Conservation (phyloP, 176 grass and related monocot species). For the Cenchrus americanus region DNA sequence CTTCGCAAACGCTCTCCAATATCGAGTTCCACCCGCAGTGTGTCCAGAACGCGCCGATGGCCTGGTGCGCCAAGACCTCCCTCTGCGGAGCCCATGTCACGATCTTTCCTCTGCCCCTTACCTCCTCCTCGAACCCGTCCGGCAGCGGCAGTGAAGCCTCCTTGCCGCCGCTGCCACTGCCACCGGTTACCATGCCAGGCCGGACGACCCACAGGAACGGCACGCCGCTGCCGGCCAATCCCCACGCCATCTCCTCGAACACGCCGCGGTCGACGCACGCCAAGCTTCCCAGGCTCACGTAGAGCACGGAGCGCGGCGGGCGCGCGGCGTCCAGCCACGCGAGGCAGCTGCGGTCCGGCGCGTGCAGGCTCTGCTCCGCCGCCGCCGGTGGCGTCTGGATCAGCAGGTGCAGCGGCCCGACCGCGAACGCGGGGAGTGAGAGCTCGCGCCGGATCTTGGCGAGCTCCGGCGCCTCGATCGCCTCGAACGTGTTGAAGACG, state of each 20-base stretch:
- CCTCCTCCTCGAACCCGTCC: neutral
- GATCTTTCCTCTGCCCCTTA: neutral
- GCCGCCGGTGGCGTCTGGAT: neutral
- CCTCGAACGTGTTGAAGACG: constrained; percentile 35
- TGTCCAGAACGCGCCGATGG: constrained; percentile 37
- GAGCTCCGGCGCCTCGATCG: constrained; percentile 19
- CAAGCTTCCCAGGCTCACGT: constrained; percentile 22
- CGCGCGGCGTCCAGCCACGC: constrained; percentile 25
- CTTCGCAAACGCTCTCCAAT: constrained; percentile 32
- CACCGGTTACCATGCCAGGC: neutral
- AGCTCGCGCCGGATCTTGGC: neutral
- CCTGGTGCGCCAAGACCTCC: constrained; percentile 37
- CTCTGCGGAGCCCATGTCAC: constrained; percentile 48
- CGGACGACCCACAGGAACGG: constrained; percentile 55
- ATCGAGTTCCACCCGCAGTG: constrained; percentile 66
- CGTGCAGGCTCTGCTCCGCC: neutral
- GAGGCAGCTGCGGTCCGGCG: constrained; percentile 16
- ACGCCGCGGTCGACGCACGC: neutral
- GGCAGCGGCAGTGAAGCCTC: neutral
- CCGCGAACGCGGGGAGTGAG: constrained; percentile 14
- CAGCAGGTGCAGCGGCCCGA: constrained; percentile 41
- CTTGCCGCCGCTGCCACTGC: neutral
- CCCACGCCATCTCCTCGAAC: constrained; percentile 7
- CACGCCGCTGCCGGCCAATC: neutral
- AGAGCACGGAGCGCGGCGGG: neutral